Base-by-base conservation (phyloP, 768 basidiomycete species). In the Lactifluus pinguis region DNA sequence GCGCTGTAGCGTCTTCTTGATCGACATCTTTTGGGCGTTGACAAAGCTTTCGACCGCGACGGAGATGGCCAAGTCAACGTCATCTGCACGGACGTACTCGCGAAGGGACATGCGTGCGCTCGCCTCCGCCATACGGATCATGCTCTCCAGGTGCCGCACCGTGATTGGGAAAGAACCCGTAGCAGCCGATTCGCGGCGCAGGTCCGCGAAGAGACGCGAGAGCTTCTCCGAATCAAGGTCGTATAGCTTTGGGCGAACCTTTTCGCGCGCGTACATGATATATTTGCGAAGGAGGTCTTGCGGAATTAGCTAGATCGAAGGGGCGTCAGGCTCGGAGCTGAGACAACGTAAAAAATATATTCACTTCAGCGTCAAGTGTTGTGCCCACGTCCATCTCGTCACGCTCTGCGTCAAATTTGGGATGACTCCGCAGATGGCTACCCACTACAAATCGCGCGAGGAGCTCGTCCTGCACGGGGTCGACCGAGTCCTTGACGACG, bases 121-220 rank as follows among this genome's bases (percentile, higher is more conserved):
- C 14, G 97, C 95, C 74, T 99, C 97, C 3, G 92, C 83, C 95
- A 98, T 98, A 44, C 97, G 87, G 74, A 99, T 98, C 91, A 97
- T 97, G 71, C 93, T 95, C 76, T 99, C 97, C 60, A 99, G 74
- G 70, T 98, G 97, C 59, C 97, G 91, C 52, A 98, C 89, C 9
- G 97, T 99, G 71, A 99, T 97, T 2, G 97, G 97, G 75, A 92
- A 97, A 21, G 95, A 98, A n/a, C 95, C 95, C 2, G 97, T 99
- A 19, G 93, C 93, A 67, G 93, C 78, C 5, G 95, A 98, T 71
- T 99, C 97, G 64, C 94, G 87, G 39, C 97, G 87, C 34, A 99
- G 80, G 72, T 99, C 97, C 21, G 92, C 87, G 72, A 97, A 99
- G 47, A 99, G 82, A n/a, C 86, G 80, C 6, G 94, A 79, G 25